Evolutionary conservation across 805 yeast species (phyloP).

Genomic region (Ogataea siamensis): DNA sequence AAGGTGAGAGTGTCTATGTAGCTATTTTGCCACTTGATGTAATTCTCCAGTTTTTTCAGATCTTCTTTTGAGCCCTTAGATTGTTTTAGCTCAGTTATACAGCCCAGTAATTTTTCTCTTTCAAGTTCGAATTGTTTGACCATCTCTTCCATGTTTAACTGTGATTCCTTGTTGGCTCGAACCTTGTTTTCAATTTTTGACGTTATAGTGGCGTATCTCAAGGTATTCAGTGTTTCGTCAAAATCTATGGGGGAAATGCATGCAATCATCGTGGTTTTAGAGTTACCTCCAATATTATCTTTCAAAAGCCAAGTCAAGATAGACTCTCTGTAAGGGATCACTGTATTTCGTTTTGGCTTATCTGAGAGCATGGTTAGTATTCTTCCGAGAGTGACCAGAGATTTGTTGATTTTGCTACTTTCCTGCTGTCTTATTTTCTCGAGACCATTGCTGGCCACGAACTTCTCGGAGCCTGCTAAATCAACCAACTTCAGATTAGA

Average conservation of each 20-base stretch:
- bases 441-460: conserved; percentile 50
- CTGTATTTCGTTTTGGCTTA: conserved; percentile 23
- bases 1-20: conserved; percentile 25
- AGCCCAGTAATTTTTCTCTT: conserved; percentile 20
- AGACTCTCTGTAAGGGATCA: conserved; percentile 75
- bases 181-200: conserved; percentile 67
- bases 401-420: conserved; percentile 75
- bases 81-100: conserved; percentile 18
- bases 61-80: conserved; percentile 6
- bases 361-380: conserved; percentile 53
- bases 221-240: conserved; percentile 73
- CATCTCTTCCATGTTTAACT: conserved; percentile 37
- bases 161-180: conserved; percentile 42
- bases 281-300: conserved; percentile 77
- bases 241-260: conserved; percentile 77
- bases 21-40: conserved; percentile 27
- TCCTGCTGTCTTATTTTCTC: conserved; percentile 62
- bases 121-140: conserved; percentile 28
- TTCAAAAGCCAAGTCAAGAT: conserved; percentile 70
- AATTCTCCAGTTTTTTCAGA: conserved; percentile 23
- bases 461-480: conserved; percentile 78
- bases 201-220: conserved; percentile 76
- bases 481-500: conserved; percentile 72
- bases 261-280: conserved; percentile 85
- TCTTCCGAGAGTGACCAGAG: conserved; percentile 74